Evolutionary conservation across 2,329 filamentous ascomycete species (phyloP).

Genomic region (Fusarium mangiferae): DNA sequence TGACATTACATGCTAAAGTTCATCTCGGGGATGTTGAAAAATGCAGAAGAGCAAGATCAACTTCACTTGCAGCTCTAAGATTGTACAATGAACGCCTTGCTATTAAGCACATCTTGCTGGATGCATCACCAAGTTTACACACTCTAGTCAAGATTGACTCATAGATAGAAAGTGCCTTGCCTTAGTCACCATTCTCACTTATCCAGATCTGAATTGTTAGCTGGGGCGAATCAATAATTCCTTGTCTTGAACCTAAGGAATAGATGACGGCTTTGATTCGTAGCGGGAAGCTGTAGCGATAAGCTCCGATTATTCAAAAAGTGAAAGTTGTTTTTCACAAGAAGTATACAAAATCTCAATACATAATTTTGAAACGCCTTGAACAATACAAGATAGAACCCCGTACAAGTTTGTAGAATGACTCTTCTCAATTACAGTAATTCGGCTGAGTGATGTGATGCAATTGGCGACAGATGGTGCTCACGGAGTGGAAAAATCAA

Average conservation of each 20-base stretch:
- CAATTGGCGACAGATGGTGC: constrained; percentile 8
- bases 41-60: neutral
- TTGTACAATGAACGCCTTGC: neutral
- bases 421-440: neutral
- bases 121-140: neutral
- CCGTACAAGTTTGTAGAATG: neutral
- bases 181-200: neutral
- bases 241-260: neutral
- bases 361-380: neutral
- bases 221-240: neutral
- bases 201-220: neutral
- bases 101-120: neutral
- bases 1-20: neutral
- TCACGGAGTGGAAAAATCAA: constrained; percentile 35
- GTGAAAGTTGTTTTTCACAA: neutral
- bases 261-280: constrained; percentile 26
- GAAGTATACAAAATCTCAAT: neutral
- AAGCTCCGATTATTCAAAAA: neutral
- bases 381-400: neutral
- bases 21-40: neutral
- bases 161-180: neutral
- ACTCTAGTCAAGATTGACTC: neutral
- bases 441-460: constrained; percentile 14
- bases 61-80: neutral
- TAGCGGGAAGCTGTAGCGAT: neutral